These are phyloP conservation scores for Ceratocystis eucalypticola DNA, from an alignment of 2,329 filamentous ascomycete genomes.

Conservation along the genomic window DNA sequence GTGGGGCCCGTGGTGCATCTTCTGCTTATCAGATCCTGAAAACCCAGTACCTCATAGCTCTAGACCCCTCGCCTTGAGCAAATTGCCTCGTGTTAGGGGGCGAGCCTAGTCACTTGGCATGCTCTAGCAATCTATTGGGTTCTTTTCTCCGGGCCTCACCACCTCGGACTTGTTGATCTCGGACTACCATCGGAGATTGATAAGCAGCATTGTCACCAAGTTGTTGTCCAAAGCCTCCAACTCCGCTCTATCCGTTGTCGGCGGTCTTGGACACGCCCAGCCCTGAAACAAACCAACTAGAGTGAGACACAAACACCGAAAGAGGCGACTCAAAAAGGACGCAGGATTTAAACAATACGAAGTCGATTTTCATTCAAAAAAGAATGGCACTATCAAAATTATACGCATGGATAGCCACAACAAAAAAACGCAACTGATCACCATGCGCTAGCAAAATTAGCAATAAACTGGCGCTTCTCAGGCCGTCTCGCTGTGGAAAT, in stretches of 20 bases:
- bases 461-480: background rate
- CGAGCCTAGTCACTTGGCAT: background rate
- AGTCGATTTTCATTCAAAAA: background rate
- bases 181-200: constrained; percentile 2
- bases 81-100: background rate
- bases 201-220: background rate
- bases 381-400: background rate
- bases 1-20: background rate
- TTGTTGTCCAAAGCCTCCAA: background rate
- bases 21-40: constrained; percentile 12
- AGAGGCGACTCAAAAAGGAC: too few relatives aligned
- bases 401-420: too few relatives aligned
- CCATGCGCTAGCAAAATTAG: background rate
- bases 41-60: background rate
- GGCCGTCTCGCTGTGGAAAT: background rate
- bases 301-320: background rate
- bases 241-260: background rate
- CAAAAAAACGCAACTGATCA: too few relatives aligned
- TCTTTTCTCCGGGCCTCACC: background rate
- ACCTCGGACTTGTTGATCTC: background rate
- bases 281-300: background rate
- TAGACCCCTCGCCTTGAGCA: background rate
- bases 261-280: background rate
- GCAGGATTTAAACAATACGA: background rate
- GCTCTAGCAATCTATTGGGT: background rate